Percentiles rank a stretch among this genome's conserved stretches.
Evolutionary conservation across 768 basidiomycete genomes (phyloP).

Genomic region (Boletus rubescentipes): DNA sequence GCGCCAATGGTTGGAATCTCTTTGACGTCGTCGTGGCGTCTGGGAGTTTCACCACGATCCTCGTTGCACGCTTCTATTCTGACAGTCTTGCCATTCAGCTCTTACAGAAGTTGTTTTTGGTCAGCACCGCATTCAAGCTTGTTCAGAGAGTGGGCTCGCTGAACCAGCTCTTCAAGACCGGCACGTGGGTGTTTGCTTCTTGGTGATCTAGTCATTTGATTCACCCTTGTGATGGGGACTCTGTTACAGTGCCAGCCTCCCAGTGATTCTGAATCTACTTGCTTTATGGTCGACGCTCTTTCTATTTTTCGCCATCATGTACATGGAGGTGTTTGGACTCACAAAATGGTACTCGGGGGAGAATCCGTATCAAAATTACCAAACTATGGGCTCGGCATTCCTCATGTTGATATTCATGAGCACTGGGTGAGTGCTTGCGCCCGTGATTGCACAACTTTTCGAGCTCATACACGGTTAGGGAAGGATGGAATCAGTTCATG

Average conservation of each 20-base stretch:
- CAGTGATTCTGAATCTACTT: slow-evolving; percentile 80
- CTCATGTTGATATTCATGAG: slow-evolving; percentile 93
- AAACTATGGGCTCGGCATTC: slow-evolving; percentile 72
- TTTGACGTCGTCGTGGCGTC: slow-evolving; percentile 81
- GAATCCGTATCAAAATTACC: slow-evolving; percentile 65
- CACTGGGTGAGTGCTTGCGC: slow-evolving; percentile 63
- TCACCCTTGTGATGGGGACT: neutral
- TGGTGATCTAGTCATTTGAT: neutral
- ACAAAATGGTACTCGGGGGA: slow-evolving; percentile 81
- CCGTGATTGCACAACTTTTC: neutral
- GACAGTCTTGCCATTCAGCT: slow-evolving; percentile 56
- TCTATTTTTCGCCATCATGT: slow-evolving; percentile 87
- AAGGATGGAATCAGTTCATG: slow-evolving; percentile 98
- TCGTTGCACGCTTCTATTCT: slow-evolving; percentile 59
- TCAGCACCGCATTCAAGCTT: slow-evolving; percentile 90
- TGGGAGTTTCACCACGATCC: slow-evolving; percentile 82
- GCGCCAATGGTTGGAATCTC: slow-evolving; percentile 88
- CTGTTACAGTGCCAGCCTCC: slow-evolving; percentile 69
- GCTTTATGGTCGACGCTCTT: slow-evolving; percentile 89
- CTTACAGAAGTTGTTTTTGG: slow-evolving; percentile 87
- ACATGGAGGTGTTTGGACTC: slow-evolving; percentile 86
- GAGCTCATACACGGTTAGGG: slow-evolving; percentile 44
- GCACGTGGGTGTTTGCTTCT: slow-evolving; percentile 60
- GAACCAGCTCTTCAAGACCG: slow-evolving; percentile 98
- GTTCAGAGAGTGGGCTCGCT: slow-evolving; percentile 84